phyloP scores from a whole-genome alignment of 2,329 filamentous ascomycete species.

The Furcasterigmium sp. region DNA sequence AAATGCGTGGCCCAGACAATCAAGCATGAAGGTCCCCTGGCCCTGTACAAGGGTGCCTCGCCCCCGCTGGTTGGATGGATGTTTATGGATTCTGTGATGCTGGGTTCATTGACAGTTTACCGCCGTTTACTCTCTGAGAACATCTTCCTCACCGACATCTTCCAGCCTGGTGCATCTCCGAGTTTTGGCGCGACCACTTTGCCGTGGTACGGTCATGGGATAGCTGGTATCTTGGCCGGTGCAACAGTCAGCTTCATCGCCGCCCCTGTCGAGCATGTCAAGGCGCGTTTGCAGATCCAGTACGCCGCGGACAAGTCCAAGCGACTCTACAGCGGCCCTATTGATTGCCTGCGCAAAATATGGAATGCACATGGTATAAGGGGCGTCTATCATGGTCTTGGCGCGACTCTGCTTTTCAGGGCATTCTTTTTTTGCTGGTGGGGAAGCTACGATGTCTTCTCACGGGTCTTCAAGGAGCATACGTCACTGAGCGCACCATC shows the following conservation, averaged over 20 bases:
- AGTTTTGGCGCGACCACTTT: slow-evolving; percentile 37
- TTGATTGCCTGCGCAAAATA: slow-evolving; percentile 76
- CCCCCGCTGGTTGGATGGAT: slow-evolving; percentile 96
- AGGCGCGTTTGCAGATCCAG: slow-evolving; percentile 89
- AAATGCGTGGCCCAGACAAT: slow-evolving; percentile 83
- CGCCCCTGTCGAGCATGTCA: slow-evolving; percentile 91
- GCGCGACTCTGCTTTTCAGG: slow-evolving; percentile 81
- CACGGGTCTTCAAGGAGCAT: slow-evolving; percentile 57
- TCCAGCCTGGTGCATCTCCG: slow-evolving; percentile 17
- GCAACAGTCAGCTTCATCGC: slow-evolving; percentile 89
- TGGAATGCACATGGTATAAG: slow-evolving; percentile 65
- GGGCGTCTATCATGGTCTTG: slow-evolving; percentile 82
- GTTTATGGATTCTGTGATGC: slow-evolving; percentile 89
- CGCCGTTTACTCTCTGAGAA: slow-evolving; percentile 76
- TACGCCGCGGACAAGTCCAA: slow-evolving; percentile 76
- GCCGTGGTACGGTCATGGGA: slow-evolving; percentile 74
- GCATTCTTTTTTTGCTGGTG: slow-evolving; percentile 98
- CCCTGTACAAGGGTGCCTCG: slow-evolving; percentile 90
- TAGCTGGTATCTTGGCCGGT: slow-evolving; percentile 83
- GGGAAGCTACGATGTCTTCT: slow-evolving; percentile 87
- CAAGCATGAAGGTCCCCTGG: slow-evolving; percentile 75
- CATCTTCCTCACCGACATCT: slow-evolving; percentile 56
- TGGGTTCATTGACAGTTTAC: slow-evolving; percentile 88
- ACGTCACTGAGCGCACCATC: slow-evolving; percentile 71
- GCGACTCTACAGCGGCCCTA: slow-evolving; percentile 76